A percentile compares a stretch with the other conserved stretches of the same genome.
Conservation (phyloP, 202 grass and related monocot genomes). For the Schoenoplectus triqueter region DNA sequence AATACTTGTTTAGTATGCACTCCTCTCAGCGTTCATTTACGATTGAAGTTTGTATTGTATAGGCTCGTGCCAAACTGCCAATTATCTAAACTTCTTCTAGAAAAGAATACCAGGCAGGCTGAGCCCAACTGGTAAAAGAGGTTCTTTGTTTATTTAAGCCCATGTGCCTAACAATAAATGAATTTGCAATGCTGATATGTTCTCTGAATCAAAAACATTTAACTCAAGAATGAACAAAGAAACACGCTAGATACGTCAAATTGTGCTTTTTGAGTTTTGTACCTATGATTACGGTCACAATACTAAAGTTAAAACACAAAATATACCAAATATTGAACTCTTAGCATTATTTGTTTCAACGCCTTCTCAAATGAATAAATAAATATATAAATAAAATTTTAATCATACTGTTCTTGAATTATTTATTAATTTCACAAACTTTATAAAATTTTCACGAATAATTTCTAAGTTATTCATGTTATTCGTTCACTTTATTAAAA, state of each 20-base stretch:
- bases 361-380: not conserved
- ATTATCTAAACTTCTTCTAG: not conserved
- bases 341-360: not conserved
- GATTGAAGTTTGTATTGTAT: not conserved
- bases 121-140: conserved; percentile 10
- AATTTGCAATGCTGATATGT: not conserved
- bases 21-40: not conserved
- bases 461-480: not conserved
- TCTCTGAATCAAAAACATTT: conserved; percentile 2
- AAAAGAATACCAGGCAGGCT: not conserved
- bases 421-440: not conserved
- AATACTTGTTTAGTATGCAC: no score
- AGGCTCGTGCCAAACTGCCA: not conserved
- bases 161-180: not conserved
- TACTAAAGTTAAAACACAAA: not conserved
- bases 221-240: not conserved
- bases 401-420: not conserved
- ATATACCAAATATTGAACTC: no score
- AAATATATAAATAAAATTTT: not conserved
- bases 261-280: not conserved
- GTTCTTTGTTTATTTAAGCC: not conserved
- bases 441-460: not conserved
- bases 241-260: not conserved
- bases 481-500: not conserved
- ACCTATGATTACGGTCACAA: not conserved